phyloP scores from a whole-genome alignment of 192 early-diverging fungal genomes.

The Entomortierella parvispora region DNA sequence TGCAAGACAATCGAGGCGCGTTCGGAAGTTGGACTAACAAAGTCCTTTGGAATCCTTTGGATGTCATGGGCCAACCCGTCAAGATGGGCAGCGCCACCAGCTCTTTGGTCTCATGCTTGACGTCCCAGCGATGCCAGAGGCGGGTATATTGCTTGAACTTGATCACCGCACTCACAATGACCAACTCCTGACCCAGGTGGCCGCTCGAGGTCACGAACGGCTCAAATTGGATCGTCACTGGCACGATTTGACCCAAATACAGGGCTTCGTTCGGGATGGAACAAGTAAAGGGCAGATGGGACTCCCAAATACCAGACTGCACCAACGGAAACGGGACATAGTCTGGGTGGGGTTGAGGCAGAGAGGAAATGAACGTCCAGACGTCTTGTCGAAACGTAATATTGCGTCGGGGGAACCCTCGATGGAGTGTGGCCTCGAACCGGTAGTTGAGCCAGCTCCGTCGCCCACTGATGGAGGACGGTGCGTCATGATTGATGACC shows the following conservation, averaged over 20 bases:
- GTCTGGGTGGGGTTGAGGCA: slow-evolving; percentile 14
- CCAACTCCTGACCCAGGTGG: slow-evolving; percentile 28
- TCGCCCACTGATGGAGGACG: slow-evolving; percentile 20
- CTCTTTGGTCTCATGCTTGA: slow-evolving; percentile 36
- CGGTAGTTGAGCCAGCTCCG: slow-evolving; percentile 37
- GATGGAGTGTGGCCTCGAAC: slow-evolving; percentile 14
- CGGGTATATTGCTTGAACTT: slow-evolving; percentile 45
- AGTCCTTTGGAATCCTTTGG: slow-evolving; percentile 20
- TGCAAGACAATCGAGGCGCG: slow-evolving; percentile 37
- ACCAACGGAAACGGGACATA: slow-evolving; percentile 11
- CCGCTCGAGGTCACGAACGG: slow-evolving; percentile 29
- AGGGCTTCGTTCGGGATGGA: slow-evolving; percentile 23
- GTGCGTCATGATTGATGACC: slow-evolving; percentile 5
- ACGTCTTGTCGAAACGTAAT: slow-evolving; percentile 31
- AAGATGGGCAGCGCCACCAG: slow-evolving; percentile 12
- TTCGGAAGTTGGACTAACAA: slow-evolving; percentile 19
- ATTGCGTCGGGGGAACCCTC: slow-evolving; percentile 19
- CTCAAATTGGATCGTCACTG: slow-evolving; percentile 18
- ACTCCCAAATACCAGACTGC: slow-evolving; percentile 28
- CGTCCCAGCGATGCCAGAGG: slow-evolving; percentile 31
- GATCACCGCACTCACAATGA: slow-evolving; percentile 20
- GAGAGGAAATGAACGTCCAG: slow-evolving; percentile 28
- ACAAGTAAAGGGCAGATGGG: slow-evolving; percentile 18
- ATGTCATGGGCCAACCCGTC: slow-evolving; percentile 12
- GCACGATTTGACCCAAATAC: slow-evolving; percentile 15